phyloP scores from a whole-genome alignment of 768 basidiomycete genomes.

The Boletus rex-veris region DNA sequence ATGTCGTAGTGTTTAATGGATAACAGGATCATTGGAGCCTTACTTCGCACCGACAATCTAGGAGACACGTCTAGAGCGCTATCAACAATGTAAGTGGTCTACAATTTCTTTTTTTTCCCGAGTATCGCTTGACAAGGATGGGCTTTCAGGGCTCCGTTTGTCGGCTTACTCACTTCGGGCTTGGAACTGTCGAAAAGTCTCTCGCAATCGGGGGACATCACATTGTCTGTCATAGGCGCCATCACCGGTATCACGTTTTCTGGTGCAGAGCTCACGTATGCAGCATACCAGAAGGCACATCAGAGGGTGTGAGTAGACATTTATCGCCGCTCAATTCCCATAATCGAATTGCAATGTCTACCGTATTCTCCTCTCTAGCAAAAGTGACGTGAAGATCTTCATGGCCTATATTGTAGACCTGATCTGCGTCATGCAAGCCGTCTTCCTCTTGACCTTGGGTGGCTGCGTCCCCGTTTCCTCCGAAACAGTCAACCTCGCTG shows the following conservation, averaged over 20 bases:
- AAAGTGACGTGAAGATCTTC: conserved; percentile 8
- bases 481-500: neutral
- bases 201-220: no score
- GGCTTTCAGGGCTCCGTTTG: no score
- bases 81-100: neutral
- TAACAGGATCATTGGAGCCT: neutral
- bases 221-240: no score
- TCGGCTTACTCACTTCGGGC: no score
- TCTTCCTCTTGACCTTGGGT: conserved; percentile 1
- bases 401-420: conserved; percentile 14
- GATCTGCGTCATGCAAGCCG: conserved; percentile 13
- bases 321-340: no score
- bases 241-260: neutral
- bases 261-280: neutral
- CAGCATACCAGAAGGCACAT: neutral
- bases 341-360: neutral
- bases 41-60: conserved; percentile 5
- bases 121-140: no score
- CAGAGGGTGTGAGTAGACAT: conserved; percentile 6
- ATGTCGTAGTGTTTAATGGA: conserved; percentile 4
- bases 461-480: neutral
- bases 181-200: neutral
- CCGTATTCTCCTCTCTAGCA: neutral
- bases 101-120: no score
- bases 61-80: neutral